Conservation (phyloP, 345 rosid genomes). For the Carallia pectinifolia region DNA sequence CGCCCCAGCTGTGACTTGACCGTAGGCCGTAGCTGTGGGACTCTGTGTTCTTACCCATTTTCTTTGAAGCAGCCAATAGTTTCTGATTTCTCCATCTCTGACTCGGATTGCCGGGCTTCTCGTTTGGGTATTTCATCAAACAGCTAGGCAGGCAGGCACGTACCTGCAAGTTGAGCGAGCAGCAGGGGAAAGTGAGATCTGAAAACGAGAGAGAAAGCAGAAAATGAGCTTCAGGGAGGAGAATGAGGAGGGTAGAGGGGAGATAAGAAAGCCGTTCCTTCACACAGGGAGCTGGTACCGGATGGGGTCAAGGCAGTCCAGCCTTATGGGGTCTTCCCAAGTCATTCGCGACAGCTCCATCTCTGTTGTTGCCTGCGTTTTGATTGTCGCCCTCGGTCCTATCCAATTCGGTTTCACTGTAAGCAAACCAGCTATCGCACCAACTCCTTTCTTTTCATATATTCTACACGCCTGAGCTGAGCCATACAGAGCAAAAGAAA, state of each 20-base stretch:
- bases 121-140: not conserved
- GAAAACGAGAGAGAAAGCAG: not conserved
- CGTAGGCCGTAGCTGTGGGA: too few species aligned
- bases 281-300: conserved; percentile 98
- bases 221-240: conserved; percentile 93
- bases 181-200: not conserved
- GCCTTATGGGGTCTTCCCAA: conserved; percentile 90
- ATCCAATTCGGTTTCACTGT: conserved; percentile 99
- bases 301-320: conserved; percentile 89
- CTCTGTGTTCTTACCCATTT: too few species aligned
- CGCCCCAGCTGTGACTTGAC: too few species aligned
- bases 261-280: conserved; percentile 81
- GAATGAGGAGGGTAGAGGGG: conserved; percentile 70
- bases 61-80: not conserved
- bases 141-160: too few species aligned
- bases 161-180: too few species aligned
- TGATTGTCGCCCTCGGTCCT: conserved; percentile 97
- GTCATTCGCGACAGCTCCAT: conserved; percentile 78
- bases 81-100: not conserved
- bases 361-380: conserved; percentile 89
- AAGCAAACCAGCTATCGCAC: conserved; percentile 12
- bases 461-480: not conserved
- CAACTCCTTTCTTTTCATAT: not conserved
- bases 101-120: not conserved
- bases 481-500: too few species aligned